Evolutionary conservation across 257 asterid species (phyloP), one percentile per base, ranked within the genome.

Genomic region (Paulownia fortunei): DNA sequence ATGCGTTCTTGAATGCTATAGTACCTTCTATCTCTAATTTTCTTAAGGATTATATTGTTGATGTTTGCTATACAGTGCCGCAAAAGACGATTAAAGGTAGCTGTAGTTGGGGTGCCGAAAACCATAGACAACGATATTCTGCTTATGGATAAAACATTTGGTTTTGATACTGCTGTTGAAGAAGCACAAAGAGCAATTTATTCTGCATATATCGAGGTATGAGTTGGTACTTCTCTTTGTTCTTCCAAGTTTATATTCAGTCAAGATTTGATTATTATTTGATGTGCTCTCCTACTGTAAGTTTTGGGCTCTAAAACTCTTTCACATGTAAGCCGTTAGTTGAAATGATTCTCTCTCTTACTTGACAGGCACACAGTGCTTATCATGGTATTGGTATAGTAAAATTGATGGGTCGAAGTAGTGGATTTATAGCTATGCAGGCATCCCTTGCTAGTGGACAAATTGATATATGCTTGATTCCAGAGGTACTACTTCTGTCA

Each of bases 381-480:
- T 95, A 90, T 83, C 97, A 78, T 69, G 99, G 99, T 72, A 84
- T 95, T 82, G 99, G 99, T 72, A 72, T 95, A 62, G 99, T 95
- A 83, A 95, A 95, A 81, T 80, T 95, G 91, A 95, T 95, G 99
- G 99, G 98, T 10, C 97, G 99, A 56, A 93, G 92, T 74, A 90
- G 98, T 86, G 99, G 98, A 41, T 95, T 79, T 73, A 93, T 95
- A 80, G 99, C 99, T 52, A 93, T 95, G 99, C 98, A 95, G 76
- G 99, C 99, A 65, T 89, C 98, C 78, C 97, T 95, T 80, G 96
- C 99, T 82, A 95, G 99, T 79, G 99, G 99, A 32, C 99, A 95
- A 85, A 93, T 95, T 68, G 97, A 93, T 76, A 85, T 95, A 84
- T 95, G 99, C 79, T 82, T 95, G 86, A 93, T 95, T 69, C 99